Evolutionary conservation across 2,329 filamentous ascomycete genomes (phyloP).

Genomic region (Calonectria pseudoreteaudii): DNA sequence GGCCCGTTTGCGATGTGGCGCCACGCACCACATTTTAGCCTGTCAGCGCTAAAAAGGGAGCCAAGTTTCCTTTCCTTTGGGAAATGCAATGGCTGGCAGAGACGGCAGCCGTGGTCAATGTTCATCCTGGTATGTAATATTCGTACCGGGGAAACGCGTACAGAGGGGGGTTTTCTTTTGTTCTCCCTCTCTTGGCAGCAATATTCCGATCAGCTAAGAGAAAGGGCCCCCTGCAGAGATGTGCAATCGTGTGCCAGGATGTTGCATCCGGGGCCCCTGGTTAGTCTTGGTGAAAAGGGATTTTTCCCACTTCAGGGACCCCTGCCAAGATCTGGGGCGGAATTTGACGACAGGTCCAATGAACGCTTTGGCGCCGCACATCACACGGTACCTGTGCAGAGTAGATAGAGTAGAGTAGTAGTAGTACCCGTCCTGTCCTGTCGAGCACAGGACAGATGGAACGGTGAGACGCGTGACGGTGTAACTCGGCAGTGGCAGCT

Average conservation of each 20-base stretch:
- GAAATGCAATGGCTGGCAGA: background rate
- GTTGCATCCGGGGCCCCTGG: background rate
- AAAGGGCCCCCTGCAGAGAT: background rate
- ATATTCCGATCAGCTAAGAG: background rate
- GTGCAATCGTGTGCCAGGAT: background rate
- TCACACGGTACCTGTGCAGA: background rate
- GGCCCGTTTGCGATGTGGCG: background rate
- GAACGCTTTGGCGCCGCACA: background rate
- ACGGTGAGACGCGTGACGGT: no score
- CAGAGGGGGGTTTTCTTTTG: background rate
- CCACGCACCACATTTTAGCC: background rate
- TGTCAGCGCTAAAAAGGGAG: background rate
- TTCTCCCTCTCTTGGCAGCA: background rate
- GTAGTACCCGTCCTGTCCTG: background rate
- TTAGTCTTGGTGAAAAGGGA: background rate
- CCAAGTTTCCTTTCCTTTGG: background rate
- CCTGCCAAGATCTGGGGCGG: background rate
- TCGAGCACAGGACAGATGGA: no score
- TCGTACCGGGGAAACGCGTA: background rate
- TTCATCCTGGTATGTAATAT: no score
- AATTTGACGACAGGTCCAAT: slow-evolving; percentile 7
- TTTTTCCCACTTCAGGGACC: background rate
- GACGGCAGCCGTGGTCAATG: background rate
- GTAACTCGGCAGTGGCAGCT: no score
- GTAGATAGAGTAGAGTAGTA: no score